These are phyloP conservation scores for Massarina eburnea DNA, from an alignment of 2,329 filamentous ascomycete species.

Conservation along the genomic window DNA sequence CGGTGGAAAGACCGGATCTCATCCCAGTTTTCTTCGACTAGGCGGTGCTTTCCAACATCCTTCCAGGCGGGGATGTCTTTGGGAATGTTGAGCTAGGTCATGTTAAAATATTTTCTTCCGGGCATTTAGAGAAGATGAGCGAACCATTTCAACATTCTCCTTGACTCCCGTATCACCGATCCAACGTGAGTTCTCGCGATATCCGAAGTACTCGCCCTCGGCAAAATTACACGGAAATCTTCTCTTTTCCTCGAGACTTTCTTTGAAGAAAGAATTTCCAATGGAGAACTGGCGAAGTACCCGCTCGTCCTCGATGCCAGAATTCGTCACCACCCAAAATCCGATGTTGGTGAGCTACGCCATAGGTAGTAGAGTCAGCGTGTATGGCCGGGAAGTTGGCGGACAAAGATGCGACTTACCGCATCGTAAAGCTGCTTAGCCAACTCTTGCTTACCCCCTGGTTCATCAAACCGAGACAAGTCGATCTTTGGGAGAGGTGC, in stretches of 20 bases:
- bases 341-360: conserved; percentile 8
- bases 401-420: neutral
- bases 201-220: conserved; percentile 9
- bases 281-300: conserved; percentile 7
- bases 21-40: conserved; percentile 24
- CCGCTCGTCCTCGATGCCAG: conserved; percentile 14
- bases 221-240: conserved; percentile 8
- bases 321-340: conserved; percentile 13
- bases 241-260: conserved; percentile 5
- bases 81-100: conserved; percentile 31
- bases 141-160: conserved; percentile 42
- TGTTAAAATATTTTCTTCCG: neutral
- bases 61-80: conserved; percentile 32
- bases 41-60: conserved; percentile 29
- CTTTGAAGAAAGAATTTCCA: conserved; percentile 7
- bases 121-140: neutral
- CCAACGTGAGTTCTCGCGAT: conserved; percentile 26
- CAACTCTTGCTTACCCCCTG: conserved; percentile 17
- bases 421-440: conserved; percentile 18
- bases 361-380: neutral
- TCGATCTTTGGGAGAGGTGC: conserved; percentile 20
- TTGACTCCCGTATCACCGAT: conserved; percentile 42
- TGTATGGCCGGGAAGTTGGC: no score
- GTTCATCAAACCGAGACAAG: conserved; percentile 14
- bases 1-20: conserved; percentile 29